Evolutionary conservation across 1,284 basidiomycete genomes (phyloP), one percentile per base, ranked within the genome.

Genomic region (Fomitopsis betulina): DNA sequence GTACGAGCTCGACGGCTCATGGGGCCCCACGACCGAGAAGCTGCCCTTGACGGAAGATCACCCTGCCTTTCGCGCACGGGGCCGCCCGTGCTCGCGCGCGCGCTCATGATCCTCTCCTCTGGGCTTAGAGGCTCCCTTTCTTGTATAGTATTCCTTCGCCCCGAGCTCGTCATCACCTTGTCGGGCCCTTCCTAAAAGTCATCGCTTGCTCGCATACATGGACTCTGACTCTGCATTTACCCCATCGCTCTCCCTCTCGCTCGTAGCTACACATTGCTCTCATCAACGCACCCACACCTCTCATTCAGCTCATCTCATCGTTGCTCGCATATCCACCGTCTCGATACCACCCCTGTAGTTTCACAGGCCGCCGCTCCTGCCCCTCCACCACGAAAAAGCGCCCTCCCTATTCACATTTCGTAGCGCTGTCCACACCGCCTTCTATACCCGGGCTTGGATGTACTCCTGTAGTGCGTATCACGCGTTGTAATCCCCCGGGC

Each of bases 1-100:
- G 5, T 39, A 40, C n/a, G 27, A 47, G 45, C 21, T 47, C 45
- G 45, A 47, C 45, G 45, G 45, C 45, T 47, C 25, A 13, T 47
- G 45, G 45, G 45, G 23, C 9, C 45, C 21, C 4, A 15, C 52
- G 52, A 40, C 52, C 8, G 52, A 39, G 52, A 30, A 54, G 54
- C 13, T 32, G n/a, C 55, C 53, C 38, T 58, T 57, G 21, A 8
- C 55, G 15, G 64, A 65, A 23, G 68, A 70, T 12, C 68, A 71
- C 51, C 68, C 68, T 21, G 71, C 68, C 38, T 71, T 65, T 61
- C 64, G 63, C 27, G 47, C 64, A 23, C 68, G 72, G n/a, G 72
- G 72, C 4, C 68, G 72, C 40, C 68, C 67, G 61, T 43, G 64
- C 25, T 61, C 65, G 30, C 69, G 70, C 39, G 45, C 61, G 37